Evolutionary conservation across 1,284 basidiomycete species (phyloP), one percentile per base, ranked within the genome.

Genomic region (Cryptococcus sp.): DNA sequence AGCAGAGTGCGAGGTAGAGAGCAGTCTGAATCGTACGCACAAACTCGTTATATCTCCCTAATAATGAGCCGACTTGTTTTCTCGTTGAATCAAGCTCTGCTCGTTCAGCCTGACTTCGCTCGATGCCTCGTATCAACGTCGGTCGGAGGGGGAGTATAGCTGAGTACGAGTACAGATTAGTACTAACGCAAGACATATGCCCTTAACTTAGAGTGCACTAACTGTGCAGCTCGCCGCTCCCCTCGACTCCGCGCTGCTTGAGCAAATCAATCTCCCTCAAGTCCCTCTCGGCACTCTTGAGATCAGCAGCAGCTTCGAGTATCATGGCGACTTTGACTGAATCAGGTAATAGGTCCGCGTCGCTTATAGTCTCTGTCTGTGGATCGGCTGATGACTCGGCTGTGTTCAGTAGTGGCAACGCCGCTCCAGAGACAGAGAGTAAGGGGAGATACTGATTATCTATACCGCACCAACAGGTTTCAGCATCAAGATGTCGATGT

Each of bases 231-330:
- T 58, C 39, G 3, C 72, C 74, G 10, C 69, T 65, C 0, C 75
- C 73, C 20, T 74, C 66, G 0, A 68, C 73, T 2, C 66, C 69
- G 40, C 63, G 63, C 10, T 52, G 17, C 25, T 61, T 62, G 19
- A 74, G 50, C 23, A 73, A 20, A 43, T 71, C 67, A 51, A 77
- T 67, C 59, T 77, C 74, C 23, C 75, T 57, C 57, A 77, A 52
- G 39, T 68, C 69, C 43, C 69, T 56, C 53, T 77, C 75, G 7
- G 71, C 66, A n/a, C 50, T 55, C 26, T 52, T 53, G 40, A 77
- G 67, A 54, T 77, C 75, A n/a, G 29, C 61, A 5, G 58, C 59
- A 5, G 73, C 68, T 49, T 72, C 73, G 16, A 75, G 56, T 10
- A 77, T 57, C 61, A 77, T 69, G 3, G 69, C 58, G 8, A 66